Percentiles rank a stretch among this genome's conserved stretches.
Evolutionary conservation across 1,139 yeast species (phyloP).

Genomic region (Nakaseomyces uthaithaninus): DNA sequence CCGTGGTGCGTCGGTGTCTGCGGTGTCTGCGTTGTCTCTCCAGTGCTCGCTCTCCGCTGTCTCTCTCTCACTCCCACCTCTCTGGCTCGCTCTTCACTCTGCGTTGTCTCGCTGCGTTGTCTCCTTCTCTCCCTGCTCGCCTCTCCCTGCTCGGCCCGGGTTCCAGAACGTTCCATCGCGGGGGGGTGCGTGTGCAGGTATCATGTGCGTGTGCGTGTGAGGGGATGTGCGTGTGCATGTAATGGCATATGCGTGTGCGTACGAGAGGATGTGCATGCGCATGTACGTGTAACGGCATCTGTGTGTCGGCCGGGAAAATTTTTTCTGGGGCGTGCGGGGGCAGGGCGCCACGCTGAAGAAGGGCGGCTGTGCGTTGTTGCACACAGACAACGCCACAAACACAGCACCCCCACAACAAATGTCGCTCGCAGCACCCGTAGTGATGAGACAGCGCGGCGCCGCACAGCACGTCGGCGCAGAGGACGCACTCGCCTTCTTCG

Average conservation of each 20-base stretch:
- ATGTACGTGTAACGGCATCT: background rate
- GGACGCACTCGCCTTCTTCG: conserved; percentile 39
- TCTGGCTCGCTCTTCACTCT: too few species aligned
- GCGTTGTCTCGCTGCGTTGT: too few species aligned
- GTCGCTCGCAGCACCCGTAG: conserved; percentile 42
- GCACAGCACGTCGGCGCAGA: conserved; percentile 33
- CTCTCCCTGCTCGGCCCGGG: too few species aligned
- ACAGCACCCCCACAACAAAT: background rate
- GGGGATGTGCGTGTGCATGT: background rate
- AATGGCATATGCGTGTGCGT: background rate
- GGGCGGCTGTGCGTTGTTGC: background rate
- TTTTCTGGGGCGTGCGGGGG: background rate
- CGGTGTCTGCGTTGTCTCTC: too few species aligned
- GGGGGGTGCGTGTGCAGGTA: background rate
- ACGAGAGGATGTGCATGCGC: background rate
- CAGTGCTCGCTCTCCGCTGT: too few species aligned
- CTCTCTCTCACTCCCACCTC: background rate
- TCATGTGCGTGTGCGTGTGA: background rate
- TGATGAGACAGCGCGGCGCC: conserved; percentile 33
- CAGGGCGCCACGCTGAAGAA: background rate
- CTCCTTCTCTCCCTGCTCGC: too few species aligned
- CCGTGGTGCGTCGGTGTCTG: too few species aligned
- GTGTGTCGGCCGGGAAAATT: background rate
- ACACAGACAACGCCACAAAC: background rate
- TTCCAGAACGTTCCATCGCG: conserved; percentile 16